Base-by-base conservation (phyloP, 139 green algal species). In the Picocystis salinarum region DNA sequence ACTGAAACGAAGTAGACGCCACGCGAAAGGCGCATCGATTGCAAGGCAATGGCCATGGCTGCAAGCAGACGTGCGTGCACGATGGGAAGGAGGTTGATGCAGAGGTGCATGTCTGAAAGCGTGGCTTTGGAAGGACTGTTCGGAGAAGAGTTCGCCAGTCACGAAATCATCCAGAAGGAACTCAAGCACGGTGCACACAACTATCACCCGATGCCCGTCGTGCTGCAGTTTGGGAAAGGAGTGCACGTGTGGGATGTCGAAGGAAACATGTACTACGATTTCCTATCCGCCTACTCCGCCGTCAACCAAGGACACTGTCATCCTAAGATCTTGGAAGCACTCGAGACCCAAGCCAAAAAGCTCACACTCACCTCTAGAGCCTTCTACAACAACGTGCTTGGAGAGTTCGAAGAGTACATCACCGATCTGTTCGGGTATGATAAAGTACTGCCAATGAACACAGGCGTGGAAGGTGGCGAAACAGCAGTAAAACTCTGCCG, bases 401-500 rank as follows among this genome's bases (percentile, higher is more conserved):
- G 79, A 2, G 71, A 84, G 58, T 96, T 89, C 45, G 84, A 89
- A 54, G 64, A 92, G 61, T 85, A 85, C 51, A 78, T 98, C 51
- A 93, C 84, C 4, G 45, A 45, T 25, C 17, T 66, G 36, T 45
- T 69, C 34, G 59, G 59, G 17, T 70, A 55, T 45, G 82, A 92
- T 65, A 93, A 92, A 66, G 68, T 93, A 23, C 66, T 93, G 52
- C 81, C 83, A 20, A 93, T 94, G 73, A 94, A 97, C 71, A 98
- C 80, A 7, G 87, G 87, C 22, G 87, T 94, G 28, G 87, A 97
- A 72, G 87, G 70, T 5, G 82, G 89, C 2, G 87, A 97, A 54
- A 95, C 84, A 0, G 87, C 87, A 15, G 55, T 92, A 55, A 97
- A 97, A 69, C 71, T 97, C 19, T 84, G 85, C 7, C 68, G 83